Evolutionary conservation across 805 yeast genomes (phyloP), one percentile per base, ranked within the genome.

Genomic region (Ascoidea asiatica): DNA sequence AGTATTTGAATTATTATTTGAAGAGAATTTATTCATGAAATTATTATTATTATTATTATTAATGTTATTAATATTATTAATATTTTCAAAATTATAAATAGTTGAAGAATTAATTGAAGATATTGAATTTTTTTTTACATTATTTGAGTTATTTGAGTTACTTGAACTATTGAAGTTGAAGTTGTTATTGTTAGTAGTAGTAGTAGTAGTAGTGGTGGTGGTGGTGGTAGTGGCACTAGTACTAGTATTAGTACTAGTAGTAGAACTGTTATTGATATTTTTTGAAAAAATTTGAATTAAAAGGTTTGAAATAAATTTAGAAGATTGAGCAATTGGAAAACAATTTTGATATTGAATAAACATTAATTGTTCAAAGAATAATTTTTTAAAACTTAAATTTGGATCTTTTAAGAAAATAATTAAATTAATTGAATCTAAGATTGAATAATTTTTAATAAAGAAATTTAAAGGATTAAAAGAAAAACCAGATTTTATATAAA

Each of bases 311-410:
- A 69, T 51, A 19, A 53, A 50, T 4, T 62, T 48, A 2, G 67
- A 56, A 40, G 70, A 63, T 45, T 60, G 55, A 8, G 59, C 66
- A 21, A 80, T 55, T 1, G 84, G 81, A 54, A 77, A 74, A 5
- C 70, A 63, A 41, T 68, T 62, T 23, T 63, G 60, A 44, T 66
- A 67, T 45, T 71, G 68, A 41, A 77, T 73, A 67, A 81, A 78
- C 61, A 81, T 64, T 41, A 77, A 62, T 51, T 80, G 85, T 55
- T 81, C 86, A 44, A 72, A 75, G 54, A 70, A 77, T 23, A 68
- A 60, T 58, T 79, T 80, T 48, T 73, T 77, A 61, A 81, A 81
- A 0, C 79, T 63, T 55, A 75, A 66, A 54, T 77, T 76, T 17
- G 79, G 67, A 50, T 72, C 75, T 47, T 70, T 70, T 38, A 79